Conservation (phyloP, 1,284 basidiomycete genomes). For the Fomitopsis pinicola region DNA sequence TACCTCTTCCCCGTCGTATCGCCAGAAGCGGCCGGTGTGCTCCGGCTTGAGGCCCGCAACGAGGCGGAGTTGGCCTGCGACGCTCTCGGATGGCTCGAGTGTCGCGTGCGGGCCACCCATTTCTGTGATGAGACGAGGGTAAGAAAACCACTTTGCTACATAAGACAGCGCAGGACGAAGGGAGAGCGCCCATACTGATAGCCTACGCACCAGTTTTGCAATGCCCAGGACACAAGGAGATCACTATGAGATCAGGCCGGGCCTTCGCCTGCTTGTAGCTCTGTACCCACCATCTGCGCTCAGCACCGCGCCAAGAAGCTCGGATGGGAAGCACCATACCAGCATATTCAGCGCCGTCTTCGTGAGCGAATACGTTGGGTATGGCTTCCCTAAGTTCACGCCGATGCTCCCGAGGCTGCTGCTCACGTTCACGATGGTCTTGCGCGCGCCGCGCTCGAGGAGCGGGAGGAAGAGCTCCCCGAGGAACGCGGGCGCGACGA, state of each 20-base stretch:
- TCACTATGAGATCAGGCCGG: constrained; percentile 11
- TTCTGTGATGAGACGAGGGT: constrained; percentile 6
- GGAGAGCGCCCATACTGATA: too few relatives aligned
- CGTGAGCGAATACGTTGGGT: too few relatives aligned
- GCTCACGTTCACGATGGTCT: constrained; percentile 31
- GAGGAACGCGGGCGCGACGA: constrained; percentile 29
- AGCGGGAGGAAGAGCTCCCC: constrained; percentile 26
- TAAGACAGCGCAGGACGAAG: too few relatives aligned
- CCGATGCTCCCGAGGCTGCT: constrained; percentile 22
- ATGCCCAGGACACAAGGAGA: constrained; percentile 21
- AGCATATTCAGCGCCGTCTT: too few relatives aligned
- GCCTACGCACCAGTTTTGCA: constrained; percentile 26
- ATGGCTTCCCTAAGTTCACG: too few relatives aligned
- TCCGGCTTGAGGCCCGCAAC: constrained; percentile 12
- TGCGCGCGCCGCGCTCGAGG: constrained; percentile 26
- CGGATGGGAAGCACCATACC: too few relatives aligned
- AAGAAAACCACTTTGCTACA: not conserved
- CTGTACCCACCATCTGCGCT: constrained; percentile 5
- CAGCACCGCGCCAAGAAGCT: too few relatives aligned
- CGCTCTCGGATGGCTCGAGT: constrained; percentile 22
- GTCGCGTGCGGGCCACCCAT: constrained; percentile 25
- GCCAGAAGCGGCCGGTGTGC: constrained; percentile 22
- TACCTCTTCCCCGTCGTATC: constrained; percentile 16
- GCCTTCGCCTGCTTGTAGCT: constrained; percentile 28
- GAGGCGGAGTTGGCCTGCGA: constrained; percentile 18